A percentile compares a stretch with the other conserved stretches of the same genome.
Evolutionary conservation across 2,329 filamentous ascomycete species (phyloP).

Genomic region (Calonectria leucothoes): DNA sequence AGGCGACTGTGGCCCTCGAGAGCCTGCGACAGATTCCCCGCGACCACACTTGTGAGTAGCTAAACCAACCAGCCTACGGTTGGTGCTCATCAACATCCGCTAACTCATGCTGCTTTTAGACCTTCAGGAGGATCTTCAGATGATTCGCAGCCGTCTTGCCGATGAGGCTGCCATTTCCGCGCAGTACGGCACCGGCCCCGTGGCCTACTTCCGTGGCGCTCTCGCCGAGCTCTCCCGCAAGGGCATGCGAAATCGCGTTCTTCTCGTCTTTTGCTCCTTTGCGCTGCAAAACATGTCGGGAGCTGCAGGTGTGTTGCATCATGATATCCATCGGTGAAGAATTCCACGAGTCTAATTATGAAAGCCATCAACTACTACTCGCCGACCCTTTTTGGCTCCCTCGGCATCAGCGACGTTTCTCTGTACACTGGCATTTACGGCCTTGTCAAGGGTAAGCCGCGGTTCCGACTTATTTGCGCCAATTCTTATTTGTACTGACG

Average conservation of each 20-base stretch:
- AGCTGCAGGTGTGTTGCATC: constrained; percentile 45
- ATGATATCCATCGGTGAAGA: rapidly evolving
- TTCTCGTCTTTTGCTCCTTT: constrained; percentile 52
- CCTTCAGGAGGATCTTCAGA: constrained; percentile 61
- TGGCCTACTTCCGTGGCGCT: constrained; percentile 50
- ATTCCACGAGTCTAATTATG: constrained; percentile 9
- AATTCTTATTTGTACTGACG: constrained; percentile 12
- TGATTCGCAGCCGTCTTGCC: constrained; percentile 52
- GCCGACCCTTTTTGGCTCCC: constrained; percentile 53
- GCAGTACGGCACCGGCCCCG: constrained; percentile 46
- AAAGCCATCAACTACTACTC: constrained; percentile 57
- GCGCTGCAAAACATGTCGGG: constrained; percentile 55
- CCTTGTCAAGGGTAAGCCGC: constrained; percentile 49
- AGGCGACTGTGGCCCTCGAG: constrained; percentile 46
- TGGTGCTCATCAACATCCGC: not conserved
- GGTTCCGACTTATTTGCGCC: rapidly evolving
- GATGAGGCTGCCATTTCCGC: constrained; percentile 49
- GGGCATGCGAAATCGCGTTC: constrained; percentile 55
- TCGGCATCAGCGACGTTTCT: constrained; percentile 57
- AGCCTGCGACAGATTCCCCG: constrained; percentile 57
- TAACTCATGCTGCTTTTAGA: constrained; percentile 38
- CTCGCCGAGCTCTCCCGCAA: constrained; percentile 49
- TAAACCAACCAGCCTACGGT: not conserved
- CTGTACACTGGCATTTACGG: constrained; percentile 65
- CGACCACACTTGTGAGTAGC: constrained; percentile 48